These are phyloP conservation scores for Puccinia coronata DNA, from an alignment of 1,284 basidiomycete genomes.

Conservation along the genomic window DNA sequence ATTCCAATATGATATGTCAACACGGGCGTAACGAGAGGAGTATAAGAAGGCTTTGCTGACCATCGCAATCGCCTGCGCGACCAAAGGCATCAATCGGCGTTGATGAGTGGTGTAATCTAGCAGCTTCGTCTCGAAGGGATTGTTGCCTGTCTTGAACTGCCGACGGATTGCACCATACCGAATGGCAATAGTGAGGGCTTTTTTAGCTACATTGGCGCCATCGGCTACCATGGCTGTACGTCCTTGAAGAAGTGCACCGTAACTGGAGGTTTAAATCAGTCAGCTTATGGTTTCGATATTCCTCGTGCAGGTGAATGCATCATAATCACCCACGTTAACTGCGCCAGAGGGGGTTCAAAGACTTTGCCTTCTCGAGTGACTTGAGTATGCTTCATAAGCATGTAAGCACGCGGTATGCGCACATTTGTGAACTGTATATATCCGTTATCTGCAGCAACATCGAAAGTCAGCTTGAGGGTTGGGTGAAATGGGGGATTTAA, in stretches of 20 bases:
- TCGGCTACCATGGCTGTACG: constrained; percentile 64
- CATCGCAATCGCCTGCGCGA: constrained; percentile 65
- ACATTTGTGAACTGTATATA: constrained; percentile 65
- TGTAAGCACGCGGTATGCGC: constrained; percentile 64
- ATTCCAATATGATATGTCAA: constrained; percentile 43
- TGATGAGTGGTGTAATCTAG: constrained; percentile 67
- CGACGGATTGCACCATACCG: constrained; percentile 65
- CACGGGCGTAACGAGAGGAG: neutral
- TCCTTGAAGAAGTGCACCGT: constrained; percentile 65
- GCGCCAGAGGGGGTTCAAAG: constrained; percentile 63
- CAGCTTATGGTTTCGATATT: neutral
- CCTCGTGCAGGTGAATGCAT: neutral
- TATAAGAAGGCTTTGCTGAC: constrained; percentile 58
- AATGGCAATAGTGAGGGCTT: constrained; percentile 64
- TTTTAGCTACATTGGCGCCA: constrained; percentile 51
- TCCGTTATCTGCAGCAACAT: constrained; percentile 59
- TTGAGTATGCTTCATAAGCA: constrained; percentile 68
- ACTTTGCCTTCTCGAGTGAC: constrained; percentile 62
- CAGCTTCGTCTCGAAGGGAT: constrained; percentile 63
- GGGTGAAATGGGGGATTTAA: neutral
- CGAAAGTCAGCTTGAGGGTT: constrained; percentile 26
- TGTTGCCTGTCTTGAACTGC: constrained; percentile 63
- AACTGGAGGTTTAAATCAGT: constrained; percentile 7
- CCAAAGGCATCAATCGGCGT: constrained; percentile 64
- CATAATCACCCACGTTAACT: constrained; percentile 61